Evolutionary conservation across 495 filamentous ascomycete species (phyloP), one percentile per base, ranked within the genome.

Genomic region (Trichocladium uniseriatum): DNA sequence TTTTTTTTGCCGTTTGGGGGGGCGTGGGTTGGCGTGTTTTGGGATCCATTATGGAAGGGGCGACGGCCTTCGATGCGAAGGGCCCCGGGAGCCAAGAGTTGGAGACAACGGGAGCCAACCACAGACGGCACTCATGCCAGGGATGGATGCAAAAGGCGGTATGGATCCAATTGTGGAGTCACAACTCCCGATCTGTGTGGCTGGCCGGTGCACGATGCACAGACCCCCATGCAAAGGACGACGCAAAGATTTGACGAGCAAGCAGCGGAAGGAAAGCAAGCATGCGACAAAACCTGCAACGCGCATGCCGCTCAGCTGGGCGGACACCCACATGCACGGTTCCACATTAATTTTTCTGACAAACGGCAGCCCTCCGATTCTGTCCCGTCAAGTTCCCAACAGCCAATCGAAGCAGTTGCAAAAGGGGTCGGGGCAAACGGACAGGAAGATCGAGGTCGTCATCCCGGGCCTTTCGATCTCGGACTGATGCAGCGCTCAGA

Each of bases 1-100:
- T 61, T 65, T 65, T 63, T 59, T 55, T 51, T 42, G 51, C 60
- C 51, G 54, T 52, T 59, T 61, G 49, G 58, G 58, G 45, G 41
- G 38, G 39, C 35, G 38, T 36, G 39, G 34, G 13, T 42, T 46
- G 49, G 35, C 40, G 37, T 52, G 56, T 58, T 57, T 59, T 47
- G 58, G 54, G 38, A 50, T 27, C 24, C 24, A 43, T 48, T 51
- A 52, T 56, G 53, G 56, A 53, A 55, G 55, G 54, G 61, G 62
- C 53, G 44, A 55, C 47, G 54, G 59, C 49, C 57, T 31, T 57
- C 49, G 54, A 58, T 57, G 54, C 43, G 34, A 19, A 47, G 38
- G 36, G 38, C 41, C 42, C 45, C 48, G 42, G 43, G 38, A 41
- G 56, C 59, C 52, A 58, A 58, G 57, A 13, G 29, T 32, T 34